These are phyloP conservation scores for Strigomonas galati DNA, from an alignment of 208 protist species.

Conservation along the genomic window DNA sequence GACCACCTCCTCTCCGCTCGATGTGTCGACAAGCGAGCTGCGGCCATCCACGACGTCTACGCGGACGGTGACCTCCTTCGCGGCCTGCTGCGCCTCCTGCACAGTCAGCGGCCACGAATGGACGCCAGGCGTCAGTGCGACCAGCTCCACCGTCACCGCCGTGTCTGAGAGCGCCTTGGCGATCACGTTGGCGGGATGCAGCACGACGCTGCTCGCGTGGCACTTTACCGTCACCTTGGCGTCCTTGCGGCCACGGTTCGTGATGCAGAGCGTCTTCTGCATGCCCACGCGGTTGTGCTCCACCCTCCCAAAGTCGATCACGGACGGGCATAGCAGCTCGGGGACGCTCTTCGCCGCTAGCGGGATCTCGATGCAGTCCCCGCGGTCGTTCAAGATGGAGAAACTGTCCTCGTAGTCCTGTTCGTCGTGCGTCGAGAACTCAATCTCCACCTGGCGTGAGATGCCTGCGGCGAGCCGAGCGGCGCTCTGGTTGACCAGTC, in stretches of 20 bases:
- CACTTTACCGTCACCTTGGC: slow-evolving; percentile 33
- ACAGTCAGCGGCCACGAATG: slow-evolving; percentile 45
- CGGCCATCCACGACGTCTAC: slow-evolving; percentile 79
- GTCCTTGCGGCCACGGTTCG: slow-evolving; percentile 69
- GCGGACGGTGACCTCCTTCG: slow-evolving; percentile 17
- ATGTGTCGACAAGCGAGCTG: slow-evolving; percentile 55
- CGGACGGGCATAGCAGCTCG: slow-evolving; percentile 46
- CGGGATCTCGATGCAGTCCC: slow-evolving; percentile 58
- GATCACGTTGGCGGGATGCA: slow-evolving; percentile 11
- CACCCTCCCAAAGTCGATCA: slow-evolving; percentile 69
- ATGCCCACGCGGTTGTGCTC: slow-evolving; percentile 51
- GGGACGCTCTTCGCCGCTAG: slow-evolving; percentile 61
- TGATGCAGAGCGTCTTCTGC: slow-evolving; percentile 42
- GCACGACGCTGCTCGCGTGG: slow-evolving; percentile 12
- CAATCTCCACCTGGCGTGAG: slow-evolving; percentile 68
- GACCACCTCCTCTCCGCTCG: slow-evolving; percentile 49
- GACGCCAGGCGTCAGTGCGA: slow-evolving; percentile 33
- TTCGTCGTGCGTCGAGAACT: slow-evolving; percentile 72
- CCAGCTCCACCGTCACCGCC: slow-evolving; percentile 56
- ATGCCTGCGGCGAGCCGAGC: slow-evolving; percentile 73
- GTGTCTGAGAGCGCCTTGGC: slow-evolving; percentile 39
- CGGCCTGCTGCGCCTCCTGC: slow-evolving; percentile 37
- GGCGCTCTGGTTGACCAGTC: slow-evolving; percentile 56
- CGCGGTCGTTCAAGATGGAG: slow-evolving; percentile 63
- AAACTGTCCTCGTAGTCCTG: slow-evolving; percentile 77